These are phyloP conservation scores for Wickerhamiella parazyma DNA, from an alignment of 805 yeast genomes.

Conservation along the genomic window DNA sequence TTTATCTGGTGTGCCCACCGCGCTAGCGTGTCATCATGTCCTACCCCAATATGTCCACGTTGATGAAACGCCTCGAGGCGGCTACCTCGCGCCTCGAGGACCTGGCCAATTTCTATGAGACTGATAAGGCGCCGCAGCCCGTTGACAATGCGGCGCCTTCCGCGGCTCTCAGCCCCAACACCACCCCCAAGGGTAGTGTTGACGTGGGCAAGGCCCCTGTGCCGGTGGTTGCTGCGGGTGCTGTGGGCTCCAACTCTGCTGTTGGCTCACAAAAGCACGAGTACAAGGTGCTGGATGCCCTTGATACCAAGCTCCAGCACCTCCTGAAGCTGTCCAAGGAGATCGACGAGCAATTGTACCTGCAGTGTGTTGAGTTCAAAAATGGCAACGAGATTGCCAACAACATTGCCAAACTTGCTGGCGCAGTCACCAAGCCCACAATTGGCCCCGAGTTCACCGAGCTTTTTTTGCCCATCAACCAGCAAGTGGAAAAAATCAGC, in stretches of 20 bases:
- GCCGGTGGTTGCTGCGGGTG: background rate
- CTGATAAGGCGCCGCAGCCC: background rate
- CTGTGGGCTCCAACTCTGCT: too few relatives aligned
- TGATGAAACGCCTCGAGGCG: conserved; percentile 69
- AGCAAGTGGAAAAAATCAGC: conserved; percentile 41
- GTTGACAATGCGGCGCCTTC: background rate
- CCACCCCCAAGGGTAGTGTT: background rate
- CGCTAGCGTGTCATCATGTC: conserved; percentile 25
- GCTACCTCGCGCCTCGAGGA: conserved; percentile 90
- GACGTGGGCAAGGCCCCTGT: background rate
- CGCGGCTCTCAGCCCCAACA: background rate
- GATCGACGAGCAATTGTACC: conserved; percentile 15
- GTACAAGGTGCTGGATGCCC: conserved; percentile 6
- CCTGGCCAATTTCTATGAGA: conserved; percentile 43
- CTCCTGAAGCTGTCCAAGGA: conserved; percentile 10
- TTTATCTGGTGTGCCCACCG: background rate
- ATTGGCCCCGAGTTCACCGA: conserved; percentile 40
- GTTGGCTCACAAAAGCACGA: background rate
- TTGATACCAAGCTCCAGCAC: conserved; percentile 8
- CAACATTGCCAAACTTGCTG: conserved; percentile 32
- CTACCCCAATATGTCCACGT: conserved; percentile 77
- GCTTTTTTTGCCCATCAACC: conserved; percentile 57
- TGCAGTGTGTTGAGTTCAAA: conserved; percentile 27
- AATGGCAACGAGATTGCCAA: conserved; percentile 14
- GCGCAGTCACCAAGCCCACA: conserved; percentile 51